These are phyloP conservation scores for Penicillium salamii DNA, from an alignment of 495 filamentous ascomycete species.

Conservation along the genomic window DNA sequence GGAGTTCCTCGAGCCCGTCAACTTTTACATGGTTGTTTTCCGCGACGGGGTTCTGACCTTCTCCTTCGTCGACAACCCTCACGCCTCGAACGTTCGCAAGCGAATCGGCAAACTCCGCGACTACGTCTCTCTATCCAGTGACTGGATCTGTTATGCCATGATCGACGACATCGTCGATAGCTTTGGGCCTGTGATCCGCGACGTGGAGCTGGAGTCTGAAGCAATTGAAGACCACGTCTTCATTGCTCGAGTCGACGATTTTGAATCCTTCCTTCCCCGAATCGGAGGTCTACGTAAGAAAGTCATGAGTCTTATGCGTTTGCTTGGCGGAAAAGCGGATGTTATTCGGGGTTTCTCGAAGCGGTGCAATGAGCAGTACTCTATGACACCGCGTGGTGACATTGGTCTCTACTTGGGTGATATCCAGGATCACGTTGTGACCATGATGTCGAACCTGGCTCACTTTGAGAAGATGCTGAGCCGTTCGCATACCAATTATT, in stretches of 20 bases:
- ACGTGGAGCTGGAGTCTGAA: conserved; percentile 85
- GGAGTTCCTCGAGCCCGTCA: conserved; percentile 80
- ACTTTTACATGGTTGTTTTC: conserved; percentile 96
- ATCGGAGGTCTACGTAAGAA: conserved; percentile 91
- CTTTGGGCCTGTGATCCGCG: conserved; percentile 83
- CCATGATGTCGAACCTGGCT: conserved; percentile 92
- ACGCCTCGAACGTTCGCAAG: conserved; percentile 84
- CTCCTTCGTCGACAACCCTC: conserved; percentile 79
- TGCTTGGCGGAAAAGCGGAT: conserved; percentile 93
- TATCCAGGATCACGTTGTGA: conserved; percentile 98
- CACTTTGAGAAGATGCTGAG: conserved; percentile 98
- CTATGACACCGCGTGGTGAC: conserved; percentile 88
- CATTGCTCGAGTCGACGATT: conserved; percentile 84
- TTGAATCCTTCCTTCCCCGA: conserved; percentile 75
- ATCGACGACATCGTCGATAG: conserved; percentile 98
- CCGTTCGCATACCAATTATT: conserved; percentile 91
- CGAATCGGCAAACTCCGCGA: conserved; percentile 90
- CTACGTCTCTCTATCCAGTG: conserved; percentile 85
- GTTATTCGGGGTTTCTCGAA: conserved; percentile 97
- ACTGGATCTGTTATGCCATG: conserved; percentile 99
- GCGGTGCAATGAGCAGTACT: conserved; percentile 94
- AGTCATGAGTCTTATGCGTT: conserved; percentile 87
- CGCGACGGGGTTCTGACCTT: conserved; percentile 93
- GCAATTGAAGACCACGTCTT: conserved; percentile 93
- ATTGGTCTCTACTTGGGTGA: conserved; percentile 95